A percentile compares a stretch with the other conserved stretches of the same genome.
These are phyloP conservation scores for Moelleriella libera DNA, from an alignment of 2,329 filamentous ascomycete species.

Conservation along the genomic window DNA sequence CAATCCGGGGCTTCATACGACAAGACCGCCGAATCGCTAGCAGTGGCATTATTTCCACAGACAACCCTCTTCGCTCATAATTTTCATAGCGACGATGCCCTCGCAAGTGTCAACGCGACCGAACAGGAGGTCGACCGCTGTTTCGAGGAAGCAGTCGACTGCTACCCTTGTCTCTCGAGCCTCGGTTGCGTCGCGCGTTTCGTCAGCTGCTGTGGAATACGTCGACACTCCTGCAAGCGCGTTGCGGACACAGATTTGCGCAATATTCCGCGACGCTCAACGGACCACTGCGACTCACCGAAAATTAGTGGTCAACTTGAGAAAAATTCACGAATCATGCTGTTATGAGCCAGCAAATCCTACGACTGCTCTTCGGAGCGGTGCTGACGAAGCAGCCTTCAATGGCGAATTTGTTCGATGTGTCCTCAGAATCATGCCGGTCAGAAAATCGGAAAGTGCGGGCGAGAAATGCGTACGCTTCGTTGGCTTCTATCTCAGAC, in stretches of 20 bases:
- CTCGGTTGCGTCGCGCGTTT: constrained; percentile 31
- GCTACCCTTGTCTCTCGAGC: constrained; percentile 23
- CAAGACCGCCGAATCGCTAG: too few species aligned
- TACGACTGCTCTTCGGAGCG: constrained; percentile 40
- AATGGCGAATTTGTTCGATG: constrained; percentile 76
- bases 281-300: constrained; percentile 79
- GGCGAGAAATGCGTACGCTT: constrained; percentile 81
- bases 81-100: constrained; percentile 26
- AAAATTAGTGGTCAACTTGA: constrained; percentile 74
- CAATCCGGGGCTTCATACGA: too few species aligned
- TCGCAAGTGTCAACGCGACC: constrained; percentile 32
- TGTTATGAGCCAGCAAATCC: constrained; percentile 45
- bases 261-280: constrained; percentile 70
- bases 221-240: constrained; percentile 58
- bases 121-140: constrained; percentile 27
- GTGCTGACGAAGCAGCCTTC: constrained; percentile 76
- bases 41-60: too few species aligned
- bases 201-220: constrained; percentile 54
- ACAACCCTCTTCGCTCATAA: not conserved
- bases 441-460: constrained; percentile 83
- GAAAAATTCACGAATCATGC: constrained; percentile 83
- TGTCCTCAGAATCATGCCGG: constrained; percentile 64
- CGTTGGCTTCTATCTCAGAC: constrained; percentile 69
- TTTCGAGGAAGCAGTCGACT: constrained; percentile 24
- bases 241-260: constrained; percentile 59